Conservation (phyloP, 1,139 yeast genomes). For the Saccharomycopsis phalli region DNA sequence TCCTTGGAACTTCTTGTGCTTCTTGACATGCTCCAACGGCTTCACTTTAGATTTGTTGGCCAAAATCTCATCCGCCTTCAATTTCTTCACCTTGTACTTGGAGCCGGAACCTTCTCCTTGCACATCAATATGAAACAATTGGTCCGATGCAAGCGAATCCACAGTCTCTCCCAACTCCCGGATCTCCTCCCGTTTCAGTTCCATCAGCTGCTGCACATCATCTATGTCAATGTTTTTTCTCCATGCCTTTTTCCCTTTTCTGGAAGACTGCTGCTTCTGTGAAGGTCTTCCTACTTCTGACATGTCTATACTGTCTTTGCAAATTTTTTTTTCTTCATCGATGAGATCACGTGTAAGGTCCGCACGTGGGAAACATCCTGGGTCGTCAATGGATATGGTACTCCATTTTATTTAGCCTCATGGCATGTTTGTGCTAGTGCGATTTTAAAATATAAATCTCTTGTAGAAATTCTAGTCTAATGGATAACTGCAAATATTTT, state of each 20-base stretch:
- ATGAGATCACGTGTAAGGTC: constrained; percentile 1
- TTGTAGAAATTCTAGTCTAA: background rate
- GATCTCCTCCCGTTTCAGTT: constrained; percentile 58
- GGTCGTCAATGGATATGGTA: background rate
- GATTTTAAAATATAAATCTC: background rate
- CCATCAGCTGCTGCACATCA: constrained; percentile 66
- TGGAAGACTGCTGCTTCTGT: constrained; percentile 54
- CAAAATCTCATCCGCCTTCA: constrained; percentile 70
- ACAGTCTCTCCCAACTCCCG: constrained; percentile 50
- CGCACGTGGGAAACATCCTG: background rate
- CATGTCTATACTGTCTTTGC: constrained; percentile 7
- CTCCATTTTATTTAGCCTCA: background rate
- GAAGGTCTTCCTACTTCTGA: constrained; percentile 33
- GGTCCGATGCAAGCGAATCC: constrained; percentile 32
- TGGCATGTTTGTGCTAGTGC: background rate
- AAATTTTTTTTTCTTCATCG: background rate
- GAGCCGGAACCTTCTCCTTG: constrained; percentile 42
- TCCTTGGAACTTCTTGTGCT: constrained; percentile 45
- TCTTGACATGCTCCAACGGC: constrained; percentile 41
- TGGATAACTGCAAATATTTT: background rate
- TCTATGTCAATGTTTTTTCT: constrained; percentile 85
- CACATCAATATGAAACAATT: constrained; percentile 66
- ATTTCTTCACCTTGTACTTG: constrained; percentile 34
- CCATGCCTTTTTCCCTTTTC: constrained; percentile 95
- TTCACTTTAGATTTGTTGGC: constrained; percentile 72